Evolutionary conservation across 2,329 filamentous ascomycete species (phyloP).

Genomic region (Neofusicoccum cordaticola): DNA sequence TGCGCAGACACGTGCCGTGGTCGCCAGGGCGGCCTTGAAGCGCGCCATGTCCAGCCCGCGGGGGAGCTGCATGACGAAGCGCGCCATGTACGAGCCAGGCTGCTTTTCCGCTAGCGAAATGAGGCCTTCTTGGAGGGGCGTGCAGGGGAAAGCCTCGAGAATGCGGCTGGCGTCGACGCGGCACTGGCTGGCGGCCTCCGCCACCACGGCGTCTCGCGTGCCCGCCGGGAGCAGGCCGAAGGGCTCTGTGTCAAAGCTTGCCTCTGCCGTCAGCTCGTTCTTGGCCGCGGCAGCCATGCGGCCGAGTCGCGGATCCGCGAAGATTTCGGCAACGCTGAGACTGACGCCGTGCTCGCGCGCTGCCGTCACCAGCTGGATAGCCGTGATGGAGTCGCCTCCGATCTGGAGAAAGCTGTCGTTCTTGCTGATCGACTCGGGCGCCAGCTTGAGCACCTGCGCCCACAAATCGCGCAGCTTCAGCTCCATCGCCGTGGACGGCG

Average conservation of each 20-base stretch:
- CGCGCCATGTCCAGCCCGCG: conserved; percentile 17
- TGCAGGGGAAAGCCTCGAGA: conserved; percentile 12
- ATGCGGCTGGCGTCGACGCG: background rate
- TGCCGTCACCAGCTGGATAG: conserved; percentile 22
- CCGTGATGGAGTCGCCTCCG: conserved; percentile 25
- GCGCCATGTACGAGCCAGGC: conserved; percentile 37
- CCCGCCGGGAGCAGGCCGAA: background rate
- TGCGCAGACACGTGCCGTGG: background rate
- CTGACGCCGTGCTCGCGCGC: conserved; percentile 18
- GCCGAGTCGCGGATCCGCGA: conserved; percentile 21
- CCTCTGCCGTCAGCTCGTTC: background rate
- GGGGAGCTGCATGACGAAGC: conserved; percentile 33
- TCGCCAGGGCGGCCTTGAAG: background rate
- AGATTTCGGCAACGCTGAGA: conserved; percentile 22
- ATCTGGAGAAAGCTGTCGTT: conserved; percentile 23
- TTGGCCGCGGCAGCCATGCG: conserved; percentile 17
- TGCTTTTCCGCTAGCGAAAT: conserved; percentile 36
- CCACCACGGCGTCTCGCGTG: background rate
- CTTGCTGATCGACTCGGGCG: conserved; percentile 16
- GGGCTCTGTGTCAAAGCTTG: background rate
- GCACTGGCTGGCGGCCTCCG: background rate
- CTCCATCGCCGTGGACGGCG: conserved; percentile 20
- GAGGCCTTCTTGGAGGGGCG: conserved; percentile 12
- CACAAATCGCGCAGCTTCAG: conserved; percentile 20
- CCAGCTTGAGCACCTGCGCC: conserved; percentile 20